phyloP scores from a whole-genome alignment of 202 grass and related monocot species.

The Miscanthus sacchariflorus region DNA sequence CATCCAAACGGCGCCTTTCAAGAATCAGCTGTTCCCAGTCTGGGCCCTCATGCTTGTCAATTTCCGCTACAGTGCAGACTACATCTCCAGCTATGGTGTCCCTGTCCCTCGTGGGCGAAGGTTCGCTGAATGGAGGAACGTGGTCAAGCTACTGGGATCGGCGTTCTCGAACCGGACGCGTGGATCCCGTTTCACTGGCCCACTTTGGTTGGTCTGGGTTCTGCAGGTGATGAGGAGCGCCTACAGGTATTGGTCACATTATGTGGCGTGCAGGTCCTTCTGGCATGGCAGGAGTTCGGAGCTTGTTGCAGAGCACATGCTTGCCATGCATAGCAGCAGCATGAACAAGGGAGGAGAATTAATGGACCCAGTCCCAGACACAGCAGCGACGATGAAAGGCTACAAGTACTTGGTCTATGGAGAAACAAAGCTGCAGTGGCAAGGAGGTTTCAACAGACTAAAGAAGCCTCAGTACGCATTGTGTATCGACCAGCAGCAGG shows the following conservation, averaged over 20 bases:
- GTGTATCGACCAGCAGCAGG: background rate
- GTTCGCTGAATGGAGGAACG: background rate
- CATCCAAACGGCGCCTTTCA: too few species aligned
- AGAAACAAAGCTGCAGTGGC: background rate
- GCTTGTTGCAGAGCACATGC: constrained; percentile 30
- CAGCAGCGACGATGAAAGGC: constrained; percentile 15
- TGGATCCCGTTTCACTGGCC: background rate
- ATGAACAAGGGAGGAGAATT: too few species aligned
- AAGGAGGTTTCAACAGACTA: too few species aligned
- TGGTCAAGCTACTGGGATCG: background rate
- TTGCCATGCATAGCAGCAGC: background rate
- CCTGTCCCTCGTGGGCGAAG: background rate
- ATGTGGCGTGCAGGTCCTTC: background rate
- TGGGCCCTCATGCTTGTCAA: constrained; percentile 38
- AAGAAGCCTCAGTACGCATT: constrained; percentile 5
- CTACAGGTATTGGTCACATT: background rate
- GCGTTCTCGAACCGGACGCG: background rate
- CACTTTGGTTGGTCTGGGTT: constrained; percentile 8
- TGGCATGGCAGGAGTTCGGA: constrained; percentile 30
- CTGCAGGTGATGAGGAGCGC: background rate
- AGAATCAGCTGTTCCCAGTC: background rate
- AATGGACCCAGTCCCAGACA: too few species aligned
- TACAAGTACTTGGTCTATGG: constrained; percentile 44
- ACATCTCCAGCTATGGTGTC: constrained; percentile 28
- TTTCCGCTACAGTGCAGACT: background rate